A percentile compares a stretch with the other conserved stretches of the same genome.
phyloP scores from a whole-genome alignment of 306 rosid genomes.

The Rubus idaeus region DNA sequence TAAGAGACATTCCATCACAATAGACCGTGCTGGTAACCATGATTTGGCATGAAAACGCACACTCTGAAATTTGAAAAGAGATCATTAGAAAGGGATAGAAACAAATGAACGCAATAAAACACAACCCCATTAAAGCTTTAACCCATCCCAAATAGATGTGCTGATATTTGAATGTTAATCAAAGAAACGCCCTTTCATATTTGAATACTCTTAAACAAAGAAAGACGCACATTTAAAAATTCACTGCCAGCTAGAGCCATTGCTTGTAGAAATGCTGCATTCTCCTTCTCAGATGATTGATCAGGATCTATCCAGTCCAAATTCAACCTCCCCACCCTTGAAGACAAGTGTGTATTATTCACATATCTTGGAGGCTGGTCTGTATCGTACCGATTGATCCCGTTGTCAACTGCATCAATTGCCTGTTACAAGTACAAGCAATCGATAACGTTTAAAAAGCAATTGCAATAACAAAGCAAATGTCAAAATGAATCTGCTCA shows the following conservation, averaged over 20 bases:
- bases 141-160: background rate
- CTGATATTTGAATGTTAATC: background rate
- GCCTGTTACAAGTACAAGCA: conserved; percentile 56
- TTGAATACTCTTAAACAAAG: background rate
- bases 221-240: conserved; percentile 67
- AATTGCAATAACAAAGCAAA: background rate
- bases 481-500: background rate
- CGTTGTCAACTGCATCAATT: conserved; percentile 95
- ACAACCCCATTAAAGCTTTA: background rate
- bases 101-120: background rate
- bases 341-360: conserved; percentile 89
- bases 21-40: conserved; percentile 97
- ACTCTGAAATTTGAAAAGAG: conserved; percentile 47
- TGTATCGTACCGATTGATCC: conserved; percentile 82
- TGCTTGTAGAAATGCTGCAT: conserved; percentile 81
- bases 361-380: conserved; percentile 92
- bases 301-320: conserved; percentile 93
- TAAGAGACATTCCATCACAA: conserved; percentile 66
- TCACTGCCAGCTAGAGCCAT: conserved; percentile 88
- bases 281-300: conserved; percentile 85
- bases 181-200: background rate
- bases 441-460: conserved; percentile 7
- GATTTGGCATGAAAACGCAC: conserved; percentile 73
- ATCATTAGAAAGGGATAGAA: background rate
- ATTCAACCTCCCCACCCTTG: conserved; percentile 85